Evolutionary conservation across 768 basidiomycete species (phyloP), one percentile per base, ranked within the genome.

Genomic region (Dioszegia crocea): DNA sequence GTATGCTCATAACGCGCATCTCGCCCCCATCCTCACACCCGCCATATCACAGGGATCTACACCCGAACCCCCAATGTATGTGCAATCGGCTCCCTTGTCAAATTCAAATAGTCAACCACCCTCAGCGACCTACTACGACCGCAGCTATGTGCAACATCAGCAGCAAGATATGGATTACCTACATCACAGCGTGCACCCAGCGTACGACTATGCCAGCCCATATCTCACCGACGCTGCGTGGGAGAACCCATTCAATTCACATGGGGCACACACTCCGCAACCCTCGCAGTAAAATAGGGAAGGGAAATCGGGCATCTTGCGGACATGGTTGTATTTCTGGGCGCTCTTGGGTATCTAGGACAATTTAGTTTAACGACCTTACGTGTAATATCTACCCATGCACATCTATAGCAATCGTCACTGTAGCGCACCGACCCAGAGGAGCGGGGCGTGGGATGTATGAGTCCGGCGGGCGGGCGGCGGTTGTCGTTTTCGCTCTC

Each of bases 81-180:
- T 17, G 14, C 59, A 66, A 24, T 48, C 65, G 4, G 51, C 56
- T 14, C 24, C 60, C 12, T 49, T 64, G 61, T 51, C 54, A 43
- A 27, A 51, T 5, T 19, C 51, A 16, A 52, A 30, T 23, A 44
- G 43, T 38, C 43, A 56, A 19, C 44, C 56, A 24, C 44, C 40
- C 21, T 26, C 58, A 19, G 60, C 43, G 0, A 62, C 61, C 44
- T 70, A 61, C 56, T 46, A 58, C 19, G 30, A 48, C 5, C 45
- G 53, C 0, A 49, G 63, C 17, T 67, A 65, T 39, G 60, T 72
- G 62, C 67, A 67, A 44, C 70, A 33, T 14, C 8, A 33, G 33
- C 33, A 69, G 33, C 67, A 67, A 33, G 65, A 68, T 50, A 56
- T 69, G 41, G 67, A 72, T 14, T 68, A 67, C 40, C 56, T 69